Evolutionary conservation across 164 flowering plant genomes (phyloP).

Genomic region (Vitis rotundifolia): DNA sequence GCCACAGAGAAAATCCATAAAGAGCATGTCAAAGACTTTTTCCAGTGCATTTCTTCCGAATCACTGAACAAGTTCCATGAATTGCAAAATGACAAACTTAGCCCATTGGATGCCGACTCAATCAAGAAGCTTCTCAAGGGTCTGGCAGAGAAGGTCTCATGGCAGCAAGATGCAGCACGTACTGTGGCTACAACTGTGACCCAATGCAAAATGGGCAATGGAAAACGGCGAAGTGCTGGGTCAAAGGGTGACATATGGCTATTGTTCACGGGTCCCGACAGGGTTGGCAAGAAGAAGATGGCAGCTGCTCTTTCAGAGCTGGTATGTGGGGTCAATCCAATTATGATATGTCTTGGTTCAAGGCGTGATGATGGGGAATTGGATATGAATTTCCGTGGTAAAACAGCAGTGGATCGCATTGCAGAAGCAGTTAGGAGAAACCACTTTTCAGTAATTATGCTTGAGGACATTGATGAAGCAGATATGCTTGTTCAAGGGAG

Average conservation of each 20-base stretch:
- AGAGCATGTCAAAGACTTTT: slow-evolving; percentile 49
- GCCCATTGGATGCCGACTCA: slow-evolving; percentile 60
- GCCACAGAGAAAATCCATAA: slow-evolving; percentile 29
- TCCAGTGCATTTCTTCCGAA: slow-evolving; percentile 60
- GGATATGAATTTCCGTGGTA: slow-evolving; percentile 66
- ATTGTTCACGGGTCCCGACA: slow-evolving; percentile 80
- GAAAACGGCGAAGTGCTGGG: slow-evolving; percentile 50
- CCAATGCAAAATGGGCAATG: slow-evolving; percentile 59
- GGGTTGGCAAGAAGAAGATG: slow-evolving; percentile 88
- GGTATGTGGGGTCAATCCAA: slow-evolving; percentile 49
- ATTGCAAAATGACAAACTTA: slow-evolving; percentile 37
- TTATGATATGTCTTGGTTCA: slow-evolving; percentile 60
- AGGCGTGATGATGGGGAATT: slow-evolving; percentile 41
- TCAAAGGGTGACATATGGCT: slow-evolving; percentile 82
- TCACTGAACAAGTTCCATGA: slow-evolving; percentile 36
- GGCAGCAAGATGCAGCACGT: slow-evolving; percentile 94
- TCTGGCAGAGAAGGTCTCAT: slow-evolving; percentile 69
- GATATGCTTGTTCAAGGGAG: slow-evolving; percentile 67
- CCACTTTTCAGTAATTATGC: slow-evolving; percentile 75
- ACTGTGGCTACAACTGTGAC: slow-evolving; percentile 65
- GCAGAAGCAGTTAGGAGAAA: slow-evolving; percentile 79
- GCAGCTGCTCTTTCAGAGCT: slow-evolving; percentile 74
- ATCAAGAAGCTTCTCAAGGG: slow-evolving; percentile 83
- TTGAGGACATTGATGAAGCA: slow-evolving; percentile 80
- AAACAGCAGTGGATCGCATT: slow-evolving; percentile 74